Base-by-base conservation (phyloP, 352 stramenopile species). In the Phytophthora multivora region DNA sequence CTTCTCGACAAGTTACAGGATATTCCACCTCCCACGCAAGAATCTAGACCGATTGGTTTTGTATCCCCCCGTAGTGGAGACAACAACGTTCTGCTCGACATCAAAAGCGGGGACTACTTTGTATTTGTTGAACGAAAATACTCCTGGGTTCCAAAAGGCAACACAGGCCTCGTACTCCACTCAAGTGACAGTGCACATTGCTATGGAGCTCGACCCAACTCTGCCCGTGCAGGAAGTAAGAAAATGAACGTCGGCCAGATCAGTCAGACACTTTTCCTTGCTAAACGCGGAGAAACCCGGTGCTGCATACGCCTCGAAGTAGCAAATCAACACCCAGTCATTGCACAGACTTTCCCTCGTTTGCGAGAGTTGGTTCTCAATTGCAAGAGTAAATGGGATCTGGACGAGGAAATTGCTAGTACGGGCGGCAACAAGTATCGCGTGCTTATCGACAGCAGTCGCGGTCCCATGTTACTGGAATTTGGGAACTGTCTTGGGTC, bases 401-500 rank as follows among this genome's bases (percentile, higher is more conserved):
- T 95, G 13, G 86, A 95, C 53, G 84, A 95, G 41, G 63, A 63
- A 25, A 93, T 95, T 50, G 81, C 72, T 42, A 80, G 73, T 54
- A 95, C 86, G 7, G 69, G 86, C 15, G 71, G 63, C 26, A 95
- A 95, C 64, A 79, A 78, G 52, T 93, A 91, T 57, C 67, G 63
- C n/a, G 84, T 95, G n/a, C 71, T 93, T 8, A 61, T 91, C 15
- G 86, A 95, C 60, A 93, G 83, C 47, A 79, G 49, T 54, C 79
- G 84, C 0, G 86, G 86, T 0, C 86, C 86, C 0, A 83, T 93
- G 77, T 43, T 95, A n/a, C 52, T 93, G 5, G 86, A 93, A 55
- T 95, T 93, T 69, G 81, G 86, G 63, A 93, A 95, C 59, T 83
- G 80, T 49, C 52, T 92, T 0, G 85, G 86, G 8, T 60, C 71